Evolutionary conservation across 2,329 filamentous ascomycete species (phyloP), one percentile per base, ranked within the genome.

Genomic region (Chaetoscypha palmicola): DNA sequence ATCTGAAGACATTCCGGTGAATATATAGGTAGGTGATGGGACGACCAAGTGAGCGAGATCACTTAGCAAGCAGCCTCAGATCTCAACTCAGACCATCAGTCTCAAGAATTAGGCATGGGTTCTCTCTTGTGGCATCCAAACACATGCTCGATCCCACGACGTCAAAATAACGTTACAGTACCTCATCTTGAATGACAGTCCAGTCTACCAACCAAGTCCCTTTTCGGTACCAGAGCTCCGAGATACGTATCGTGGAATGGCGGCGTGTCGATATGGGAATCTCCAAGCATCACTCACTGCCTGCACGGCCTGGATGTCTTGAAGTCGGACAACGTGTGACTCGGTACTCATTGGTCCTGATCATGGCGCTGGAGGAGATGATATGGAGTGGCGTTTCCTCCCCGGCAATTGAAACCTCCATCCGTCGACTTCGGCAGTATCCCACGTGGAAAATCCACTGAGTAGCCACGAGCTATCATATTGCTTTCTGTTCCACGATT

Each of bases 141-240:
- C 36, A 37, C 35, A 37, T 38, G 36, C 16, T 21, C 16, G 12
- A 7, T 11, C 14, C 12, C 14, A 10, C 20, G 24, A 14, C 11
- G 32, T 9, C 21, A 38, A 24, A 38, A n/a, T 23, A 38, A 38
- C 36, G 36, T 38, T 38, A 28, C 36, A 38, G 19, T 38, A 38
- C 23, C 22, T 26, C 35, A 38, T 38, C 35, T 38, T 22, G 22
- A 19, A 14, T 38, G 16, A n/a, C 11, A 7, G 19, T 8, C 23
- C n/a, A 12, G 32, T 34, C 19, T 38, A 16, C 35, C 35, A 26
- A 38, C 35, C 21, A 24, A 14, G 21, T 38, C 19, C 20, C 20
- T 8, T 16, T 22, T 37, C 22, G 21, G 17, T 19, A 16, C 14
- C 32, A 19, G 21, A 2, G 2, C 16, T 16, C 35, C 22, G 36